Evolutionary conservation across 495 filamentous ascomycete species (phyloP).

Genomic region (Neurospora sp.): DNA sequence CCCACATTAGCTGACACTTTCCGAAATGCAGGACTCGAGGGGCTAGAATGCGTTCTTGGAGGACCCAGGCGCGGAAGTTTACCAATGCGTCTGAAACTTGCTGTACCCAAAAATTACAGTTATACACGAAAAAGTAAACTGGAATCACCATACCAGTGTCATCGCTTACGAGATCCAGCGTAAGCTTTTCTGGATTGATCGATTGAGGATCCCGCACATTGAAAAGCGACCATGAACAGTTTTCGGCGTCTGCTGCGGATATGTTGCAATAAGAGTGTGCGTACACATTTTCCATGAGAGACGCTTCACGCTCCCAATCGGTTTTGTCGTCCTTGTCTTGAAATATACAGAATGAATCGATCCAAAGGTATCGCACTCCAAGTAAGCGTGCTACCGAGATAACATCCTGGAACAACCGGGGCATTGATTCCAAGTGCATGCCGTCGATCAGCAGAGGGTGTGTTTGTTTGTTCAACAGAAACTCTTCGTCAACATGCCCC

Average conservation of each 20-base stretch:
- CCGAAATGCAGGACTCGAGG: conserved; percentile 6
- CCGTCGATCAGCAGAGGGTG: not conserved
- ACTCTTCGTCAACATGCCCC: not conserved
- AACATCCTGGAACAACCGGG: not conserved
- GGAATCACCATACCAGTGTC: not conserved
- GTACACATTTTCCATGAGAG: not conserved
- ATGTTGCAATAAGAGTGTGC: not conserved
- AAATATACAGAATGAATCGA: not conserved
- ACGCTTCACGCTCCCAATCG: conserved; percentile 1
- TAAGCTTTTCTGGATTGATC: not conserved
- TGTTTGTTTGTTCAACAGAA: not conserved
- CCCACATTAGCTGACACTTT: not conserved
- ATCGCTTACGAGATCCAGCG: not conserved
- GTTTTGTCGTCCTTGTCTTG: not conserved
- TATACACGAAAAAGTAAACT: not conserved
- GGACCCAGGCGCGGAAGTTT: not conserved
- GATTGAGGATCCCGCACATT: not conserved
- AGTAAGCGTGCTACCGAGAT: not conserved
- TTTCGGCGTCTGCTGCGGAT: not conserved
- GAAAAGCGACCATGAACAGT: not conserved
- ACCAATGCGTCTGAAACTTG: not conserved
- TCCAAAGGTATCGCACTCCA: not conserved
- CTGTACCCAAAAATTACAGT: rapidly evolving
- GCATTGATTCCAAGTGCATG: not conserved
- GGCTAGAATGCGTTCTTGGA: conserved; percentile 1